phyloP scores from a whole-genome alignment of 2,329 filamentous ascomycete genomes.

The Trichoderma arundinaceum region DNA sequence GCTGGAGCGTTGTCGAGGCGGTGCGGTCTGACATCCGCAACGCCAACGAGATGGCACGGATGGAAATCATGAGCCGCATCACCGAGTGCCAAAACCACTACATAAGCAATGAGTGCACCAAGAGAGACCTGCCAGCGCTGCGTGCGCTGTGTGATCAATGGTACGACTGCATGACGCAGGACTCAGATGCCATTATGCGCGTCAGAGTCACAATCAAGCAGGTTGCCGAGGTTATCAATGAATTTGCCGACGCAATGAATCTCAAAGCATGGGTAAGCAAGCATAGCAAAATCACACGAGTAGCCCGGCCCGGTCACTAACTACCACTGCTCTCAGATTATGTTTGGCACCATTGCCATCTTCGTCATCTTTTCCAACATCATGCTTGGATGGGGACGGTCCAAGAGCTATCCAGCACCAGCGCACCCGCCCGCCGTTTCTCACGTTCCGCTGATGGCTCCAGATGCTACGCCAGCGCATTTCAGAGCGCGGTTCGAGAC shows the following conservation, averaged over 20 bases:
- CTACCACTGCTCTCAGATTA: background rate
- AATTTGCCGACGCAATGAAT: conserved; percentile 88
- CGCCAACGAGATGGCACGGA: conserved; percentile 71
- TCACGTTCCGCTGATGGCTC: conserved; percentile 38
- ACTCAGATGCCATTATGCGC: conserved; percentile 76
- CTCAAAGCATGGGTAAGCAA: conserved; percentile 70
- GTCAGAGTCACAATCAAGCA: conserved; percentile 84
- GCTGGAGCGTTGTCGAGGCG: conserved; percentile 71
- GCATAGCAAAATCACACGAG: background rate
- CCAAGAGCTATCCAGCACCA: conserved; percentile 14
- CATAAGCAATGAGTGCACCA: conserved; percentile 73
- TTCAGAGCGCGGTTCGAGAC: conserved; percentile 60
- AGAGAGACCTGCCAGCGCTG: conserved; percentile 72
- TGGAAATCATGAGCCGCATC: conserved; percentile 74
- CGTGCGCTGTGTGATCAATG: conserved; percentile 76
- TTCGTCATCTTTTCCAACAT: conserved; percentile 27
- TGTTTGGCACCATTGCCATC: conserved; percentile 14
- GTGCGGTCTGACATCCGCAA: conserved; percentile 77
- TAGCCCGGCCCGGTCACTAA: background rate
- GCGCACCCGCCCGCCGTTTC: conserved; percentile 32
- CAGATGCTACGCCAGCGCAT: conserved; percentile 50
- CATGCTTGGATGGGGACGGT: conserved; percentile 19
- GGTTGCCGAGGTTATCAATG: conserved; percentile 91
- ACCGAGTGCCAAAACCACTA: conserved; percentile 75
- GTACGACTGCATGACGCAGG: conserved; percentile 85